Evolutionary conservation across 129 eudicot genomes (phyloP), one percentile per base, ranked within the genome.

Genomic region (Helianthus tuberosus): DNA sequence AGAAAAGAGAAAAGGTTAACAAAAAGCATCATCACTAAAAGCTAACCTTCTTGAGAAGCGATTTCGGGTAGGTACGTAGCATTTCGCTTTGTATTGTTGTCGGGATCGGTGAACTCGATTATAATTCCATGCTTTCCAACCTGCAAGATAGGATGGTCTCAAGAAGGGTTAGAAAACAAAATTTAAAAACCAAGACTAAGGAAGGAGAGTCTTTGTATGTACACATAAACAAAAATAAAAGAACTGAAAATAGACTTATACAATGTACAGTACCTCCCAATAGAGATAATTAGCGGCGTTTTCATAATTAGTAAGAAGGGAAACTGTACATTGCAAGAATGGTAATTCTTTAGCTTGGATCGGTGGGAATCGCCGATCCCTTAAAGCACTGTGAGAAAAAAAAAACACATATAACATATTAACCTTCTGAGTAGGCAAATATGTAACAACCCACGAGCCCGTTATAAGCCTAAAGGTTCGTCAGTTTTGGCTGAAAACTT

Each of bases 1-100:
- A 5, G 25, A 57, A 44, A 5, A 59, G 7, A 0, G 5, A 27
- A 27, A 65, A 36, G 14, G 50, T 41, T 10, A 64, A 44, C 11
- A 5, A 78, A 66, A 65, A 3, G 3, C 47, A 70, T 17, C 3
- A 73, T 66, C 55, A 78, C 14, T 15, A 47, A 66, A 70, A 64
- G 38, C 69, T 64, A 59, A 92, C 97, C 97, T 92, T 92, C 96
- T 81, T 89, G 91, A 63, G 93, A 85, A 68, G 93, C 97, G 64
- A 92, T 87, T 74, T 92, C 97, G 57, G 97, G 97, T 46, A 89
- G 85, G 80, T 92, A 89, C 13, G 97, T 92, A 52, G 97, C 97
- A 79, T 83, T 89, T 79, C 97, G 81, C 85, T 80, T 79, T n/a
- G 82, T 85, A 60, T 85, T 89, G 54, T 71, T 81, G 79, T 81